phyloP scores from a whole-genome alignment of 2,329 filamentous ascomycete genomes.

The Fusarium staphyleae region DNA sequence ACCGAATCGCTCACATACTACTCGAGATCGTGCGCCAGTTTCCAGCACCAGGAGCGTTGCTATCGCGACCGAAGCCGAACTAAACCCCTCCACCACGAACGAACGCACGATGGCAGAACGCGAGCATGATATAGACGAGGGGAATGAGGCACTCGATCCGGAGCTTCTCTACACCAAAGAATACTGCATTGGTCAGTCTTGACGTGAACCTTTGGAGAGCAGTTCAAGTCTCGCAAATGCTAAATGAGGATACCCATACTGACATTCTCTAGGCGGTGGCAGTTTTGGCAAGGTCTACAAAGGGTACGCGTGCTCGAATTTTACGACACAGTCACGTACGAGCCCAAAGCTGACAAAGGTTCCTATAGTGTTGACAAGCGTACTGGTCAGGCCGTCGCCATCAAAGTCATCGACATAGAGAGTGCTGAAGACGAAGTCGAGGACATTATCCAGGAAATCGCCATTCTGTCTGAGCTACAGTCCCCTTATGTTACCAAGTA shows the following conservation, averaged over 20 bases:
- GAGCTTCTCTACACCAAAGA: constrained; percentile 93
- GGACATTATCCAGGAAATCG: constrained; percentile 98
- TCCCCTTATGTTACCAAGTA: constrained; percentile 98
- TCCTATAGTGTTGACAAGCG: constrained; percentile 84
- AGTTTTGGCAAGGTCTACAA: constrained; percentile 99
- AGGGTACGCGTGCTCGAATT: constrained; percentile 64
- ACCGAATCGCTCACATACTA: background rate
- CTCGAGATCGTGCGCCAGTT: background rate
- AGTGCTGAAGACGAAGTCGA: constrained; percentile 99
- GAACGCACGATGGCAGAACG: constrained; percentile 55
- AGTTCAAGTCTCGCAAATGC: background rate
- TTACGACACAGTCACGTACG: background rate
- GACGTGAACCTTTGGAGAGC: constrained; percentile 4
- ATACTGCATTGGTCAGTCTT: constrained; percentile 77
- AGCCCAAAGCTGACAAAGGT: constrained; percentile 9
- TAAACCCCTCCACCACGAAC: constrained; percentile 12
- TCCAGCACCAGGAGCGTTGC: background rate
- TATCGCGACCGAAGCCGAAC: constrained; percentile 10
- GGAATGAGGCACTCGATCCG: constrained; percentile 72
- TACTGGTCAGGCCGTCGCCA: constrained; percentile 91
- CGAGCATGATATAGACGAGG: constrained; percentile 55
- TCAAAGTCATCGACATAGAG: constrained; percentile 98
- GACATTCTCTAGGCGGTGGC: constrained; percentile 73
- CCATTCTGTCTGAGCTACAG: constrained; percentile 93
- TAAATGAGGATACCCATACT: constrained; percentile 27